Evolutionary conservation across 441 rosid genomes (phyloP).

Genomic region (Raphanus hybrid): DNA sequence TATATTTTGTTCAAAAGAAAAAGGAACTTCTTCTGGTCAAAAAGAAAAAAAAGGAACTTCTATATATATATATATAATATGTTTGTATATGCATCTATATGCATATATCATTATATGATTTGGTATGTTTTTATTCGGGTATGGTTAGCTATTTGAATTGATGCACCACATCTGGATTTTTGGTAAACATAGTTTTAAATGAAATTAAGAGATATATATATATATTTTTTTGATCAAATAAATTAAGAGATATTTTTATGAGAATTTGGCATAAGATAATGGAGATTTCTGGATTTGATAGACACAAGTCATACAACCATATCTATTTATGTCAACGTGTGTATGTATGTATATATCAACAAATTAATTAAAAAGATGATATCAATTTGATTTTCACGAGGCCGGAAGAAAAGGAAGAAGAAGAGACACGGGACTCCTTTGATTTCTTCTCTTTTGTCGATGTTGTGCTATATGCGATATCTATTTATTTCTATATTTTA

Average conservation of each 20-base stretch:
- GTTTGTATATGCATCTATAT: slow-evolving; percentile 17
- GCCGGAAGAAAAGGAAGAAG: slow-evolving; percentile 40
- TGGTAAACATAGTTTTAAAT: slow-evolving; percentile 26
- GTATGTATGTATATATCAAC: slow-evolving; percentile 13
- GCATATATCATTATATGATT: slow-evolving; percentile 8
- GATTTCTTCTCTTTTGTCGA: slow-evolving; percentile 41
- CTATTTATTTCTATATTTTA: background rate
- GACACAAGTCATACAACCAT: slow-evolving; percentile 38
- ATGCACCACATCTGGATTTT: slow-evolving; percentile 35
- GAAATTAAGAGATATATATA: background rate
- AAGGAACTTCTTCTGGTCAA: too few relatives aligned
- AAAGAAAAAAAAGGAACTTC: too few relatives aligned
- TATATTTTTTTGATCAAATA: background rate
- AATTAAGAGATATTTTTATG: background rate
- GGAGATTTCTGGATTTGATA: slow-evolving; percentile 22
- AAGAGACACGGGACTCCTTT: slow-evolving; percentile 39
- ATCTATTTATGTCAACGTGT: slow-evolving; percentile 33
- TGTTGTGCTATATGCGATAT: slow-evolving; percentile 28
- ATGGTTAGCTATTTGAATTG: slow-evolving; percentile 32
- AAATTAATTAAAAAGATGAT: slow-evolving; percentile 25
- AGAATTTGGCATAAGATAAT: slow-evolving; percentile 31
- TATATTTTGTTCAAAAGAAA: background rate
- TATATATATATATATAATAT: background rate
- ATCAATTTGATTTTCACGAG: slow-evolving; percentile 44
- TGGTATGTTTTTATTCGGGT: slow-evolving; percentile 35